A percentile compares a stretch with the other conserved stretches of the same genome.
Conservation (phyloP, 2,329 filamentous ascomycete genomes). For the Fusarium albidum region DNA sequence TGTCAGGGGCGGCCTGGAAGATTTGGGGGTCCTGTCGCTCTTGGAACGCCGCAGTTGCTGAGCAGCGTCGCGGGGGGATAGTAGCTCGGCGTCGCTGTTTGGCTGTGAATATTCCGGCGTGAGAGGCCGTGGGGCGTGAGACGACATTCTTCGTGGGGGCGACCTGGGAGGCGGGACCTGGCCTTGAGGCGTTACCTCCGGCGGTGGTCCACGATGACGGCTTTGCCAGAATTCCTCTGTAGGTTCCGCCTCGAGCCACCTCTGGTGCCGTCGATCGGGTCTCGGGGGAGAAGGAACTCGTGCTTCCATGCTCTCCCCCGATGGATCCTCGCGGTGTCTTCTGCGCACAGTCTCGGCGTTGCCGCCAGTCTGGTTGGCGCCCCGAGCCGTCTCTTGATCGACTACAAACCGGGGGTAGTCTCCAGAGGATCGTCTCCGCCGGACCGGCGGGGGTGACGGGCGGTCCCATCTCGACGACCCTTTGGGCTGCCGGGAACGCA, state of each 20-base stretch:
- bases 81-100: not conserved
- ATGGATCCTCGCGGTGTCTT: too few relatives aligned
- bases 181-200: too few relatives aligned
- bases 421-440: not conserved
- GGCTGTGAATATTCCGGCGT: too few relatives aligned
- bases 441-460: not conserved
- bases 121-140: not conserved
- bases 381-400: too few relatives aligned
- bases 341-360: too few relatives aligned
- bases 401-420: not conserved
- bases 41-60: not conserved
- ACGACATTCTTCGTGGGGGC: not conserved
- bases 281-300: constrained; percentile 3
- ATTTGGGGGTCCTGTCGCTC: not conserved
- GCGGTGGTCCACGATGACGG: too few relatives aligned
- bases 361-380: too few relatives aligned
- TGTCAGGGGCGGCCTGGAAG: not conserved
- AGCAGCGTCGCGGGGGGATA: not conserved
- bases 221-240: too few relatives aligned
- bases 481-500: too few relatives aligned
- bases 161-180: not conserved
- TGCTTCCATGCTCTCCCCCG: not conserved
- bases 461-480: not conserved
- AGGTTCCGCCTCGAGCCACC: not conserved
- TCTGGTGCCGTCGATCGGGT: not conserved